phyloP scores from a whole-genome alignment of 2,329 filamentous ascomycete genomes.

The Metarhizium album region DNA sequence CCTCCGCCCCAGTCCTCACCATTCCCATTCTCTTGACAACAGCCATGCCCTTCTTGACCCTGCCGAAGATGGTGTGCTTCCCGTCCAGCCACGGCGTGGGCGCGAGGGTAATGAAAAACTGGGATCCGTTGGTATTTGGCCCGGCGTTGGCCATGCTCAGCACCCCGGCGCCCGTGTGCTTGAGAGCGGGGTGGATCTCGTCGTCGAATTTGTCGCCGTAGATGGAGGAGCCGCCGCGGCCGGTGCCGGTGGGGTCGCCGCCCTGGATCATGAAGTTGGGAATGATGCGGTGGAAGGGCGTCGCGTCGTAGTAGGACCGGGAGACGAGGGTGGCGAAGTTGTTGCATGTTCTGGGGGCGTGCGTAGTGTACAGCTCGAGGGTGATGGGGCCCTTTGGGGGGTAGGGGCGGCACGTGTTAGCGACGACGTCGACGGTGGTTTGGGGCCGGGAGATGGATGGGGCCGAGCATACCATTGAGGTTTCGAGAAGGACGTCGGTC shows the following conservation, averaged over 20 bases:
- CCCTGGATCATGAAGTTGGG: constrained; percentile 94
- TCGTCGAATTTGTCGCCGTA: constrained; percentile 92
- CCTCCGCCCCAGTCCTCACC: constrained; percentile 72
- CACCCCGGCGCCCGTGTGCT: constrained; percentile 89
- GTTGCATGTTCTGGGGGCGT: constrained; percentile 80
- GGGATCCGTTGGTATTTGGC: constrained; percentile 84
- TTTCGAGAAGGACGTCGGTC: constrained; percentile 71
- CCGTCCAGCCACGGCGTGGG: constrained; percentile 95
- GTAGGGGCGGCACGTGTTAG: too few relatives aligned
- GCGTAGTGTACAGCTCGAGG: constrained; percentile 79
- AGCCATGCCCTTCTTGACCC: constrained; percentile 73
- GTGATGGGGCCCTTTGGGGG: constrained; percentile 64
- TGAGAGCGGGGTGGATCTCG: constrained; percentile 68
- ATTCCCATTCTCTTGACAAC: constrained; percentile 82
- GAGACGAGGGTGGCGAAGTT: constrained; percentile 76
- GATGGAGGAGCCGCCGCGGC: constrained; percentile 78
- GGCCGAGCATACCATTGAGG: constrained; percentile 60
- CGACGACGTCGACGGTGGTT: neutral
- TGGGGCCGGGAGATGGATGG: neutral
- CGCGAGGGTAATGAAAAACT: constrained; percentile 93
- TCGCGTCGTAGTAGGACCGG: constrained; percentile 78
- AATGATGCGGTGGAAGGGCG: constrained; percentile 90
- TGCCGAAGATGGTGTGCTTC: constrained; percentile 93
- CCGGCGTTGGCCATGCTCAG: constrained; percentile 95
- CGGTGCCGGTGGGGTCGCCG: constrained; percentile 88